A percentile compares a stretch with the other conserved stretches of the same genome.
Evolutionary conservation across 1,284 basidiomycete species (phyloP).

Genomic region (Ceratorhiza oryzae-sativae): DNA sequence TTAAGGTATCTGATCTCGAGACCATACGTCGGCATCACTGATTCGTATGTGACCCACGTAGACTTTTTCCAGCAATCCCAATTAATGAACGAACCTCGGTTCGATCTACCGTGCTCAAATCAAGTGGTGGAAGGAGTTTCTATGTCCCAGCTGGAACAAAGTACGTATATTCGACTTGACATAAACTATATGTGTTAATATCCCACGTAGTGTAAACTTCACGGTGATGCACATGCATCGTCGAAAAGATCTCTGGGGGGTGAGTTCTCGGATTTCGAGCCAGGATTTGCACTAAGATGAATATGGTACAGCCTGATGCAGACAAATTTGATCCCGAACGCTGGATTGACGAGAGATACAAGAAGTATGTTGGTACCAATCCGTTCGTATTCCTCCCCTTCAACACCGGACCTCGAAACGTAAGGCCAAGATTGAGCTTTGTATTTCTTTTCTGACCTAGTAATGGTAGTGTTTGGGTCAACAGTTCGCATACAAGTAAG

Average conservation of each 20-base stretch:
- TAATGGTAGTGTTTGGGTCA: constrained; percentile 59
- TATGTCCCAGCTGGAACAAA: constrained; percentile 62
- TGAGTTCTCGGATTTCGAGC: neutral
- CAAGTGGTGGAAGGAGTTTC: constrained; percentile 55
- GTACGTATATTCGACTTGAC: constrained; percentile 50
- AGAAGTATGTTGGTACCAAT: constrained; percentile 61
- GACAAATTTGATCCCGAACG: constrained; percentile 66
- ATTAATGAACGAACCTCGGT: constrained; percentile 11
- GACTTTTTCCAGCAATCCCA: constrained; percentile 66
- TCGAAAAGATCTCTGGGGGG: constrained; percentile 67
- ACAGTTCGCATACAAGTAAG: constrained; percentile 51
- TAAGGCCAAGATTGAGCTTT: constrained; percentile 49
- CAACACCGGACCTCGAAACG: constrained; percentile 63
- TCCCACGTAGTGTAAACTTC: constrained; percentile 54
- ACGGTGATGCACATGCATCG: constrained; percentile 69
- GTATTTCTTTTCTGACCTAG: neutral
- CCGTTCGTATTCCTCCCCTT: constrained; percentile 69
- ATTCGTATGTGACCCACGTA: neutral
- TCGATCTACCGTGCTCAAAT: constrained; percentile 44
- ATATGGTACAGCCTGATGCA: constrained; percentile 51
- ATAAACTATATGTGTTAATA: neutral
- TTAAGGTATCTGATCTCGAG: constrained; percentile 11
- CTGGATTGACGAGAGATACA: constrained; percentile 62
- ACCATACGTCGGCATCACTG: too few relatives aligned
- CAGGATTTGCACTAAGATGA: neutral